Evolutionary conservation across 23 red algal species (phyloP).

Genomic region (Gracilaria domingensis): DNA sequence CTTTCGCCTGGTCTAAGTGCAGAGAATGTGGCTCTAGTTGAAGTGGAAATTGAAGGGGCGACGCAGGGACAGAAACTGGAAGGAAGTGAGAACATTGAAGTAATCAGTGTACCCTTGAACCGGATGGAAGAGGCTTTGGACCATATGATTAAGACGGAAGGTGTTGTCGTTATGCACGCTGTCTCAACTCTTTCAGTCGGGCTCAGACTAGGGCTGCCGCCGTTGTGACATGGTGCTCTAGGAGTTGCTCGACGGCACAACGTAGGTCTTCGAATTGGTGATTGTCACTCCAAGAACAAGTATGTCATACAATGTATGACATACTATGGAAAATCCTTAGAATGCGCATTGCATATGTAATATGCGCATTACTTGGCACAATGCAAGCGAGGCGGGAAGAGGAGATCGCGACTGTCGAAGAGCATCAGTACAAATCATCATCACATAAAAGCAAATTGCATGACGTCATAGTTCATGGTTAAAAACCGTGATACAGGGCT

Average conservation of each 20-base stretch:
- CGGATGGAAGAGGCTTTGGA: constrained; percentile 58
- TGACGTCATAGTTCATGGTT: no score
- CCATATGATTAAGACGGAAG: constrained; percentile 42
- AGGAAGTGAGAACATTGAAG: constrained; percentile 62
- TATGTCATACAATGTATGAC: no score
- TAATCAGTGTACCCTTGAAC: constrained; percentile 53
- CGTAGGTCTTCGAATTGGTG: no score
- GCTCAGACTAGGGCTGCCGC: constrained; percentile 3
- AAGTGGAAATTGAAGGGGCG: constrained; percentile 55
- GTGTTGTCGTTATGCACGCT: constrained; percentile 53
- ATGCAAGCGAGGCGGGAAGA: no score
- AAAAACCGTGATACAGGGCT: no score
- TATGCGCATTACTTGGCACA: no score
- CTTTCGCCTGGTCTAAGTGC: constrained; percentile 48
- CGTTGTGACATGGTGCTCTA: background rate
- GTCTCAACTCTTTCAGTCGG: constrained; percentile 50
- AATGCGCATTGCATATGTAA: no score
- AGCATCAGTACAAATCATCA: no score
- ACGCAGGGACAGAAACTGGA: constrained; percentile 42
- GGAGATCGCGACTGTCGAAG: no score
- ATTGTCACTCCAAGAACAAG: no score
- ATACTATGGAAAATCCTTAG: no score
- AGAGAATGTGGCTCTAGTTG: constrained; percentile 53
- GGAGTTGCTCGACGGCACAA: background rate
- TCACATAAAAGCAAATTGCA: no score